A percentile compares a stretch with the other conserved stretches of the same genome.
Evolutionary conservation across 768 basidiomycete genomes (phyloP).

Genomic region (Leccinum truebloodii): DNA sequence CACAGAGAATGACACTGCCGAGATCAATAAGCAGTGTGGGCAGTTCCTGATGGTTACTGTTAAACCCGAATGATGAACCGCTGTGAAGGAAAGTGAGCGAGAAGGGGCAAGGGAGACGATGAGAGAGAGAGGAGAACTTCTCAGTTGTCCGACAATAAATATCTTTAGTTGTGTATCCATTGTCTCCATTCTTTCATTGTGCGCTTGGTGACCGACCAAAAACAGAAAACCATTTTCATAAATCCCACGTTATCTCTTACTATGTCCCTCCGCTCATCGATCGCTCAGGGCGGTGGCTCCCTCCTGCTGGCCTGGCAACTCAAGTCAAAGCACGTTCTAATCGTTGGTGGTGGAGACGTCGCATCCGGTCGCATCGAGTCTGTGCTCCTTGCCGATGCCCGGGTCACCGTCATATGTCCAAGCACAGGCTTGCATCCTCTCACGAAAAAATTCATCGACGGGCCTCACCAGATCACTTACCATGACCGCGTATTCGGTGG

Average conservation of each 20-base stretch:
- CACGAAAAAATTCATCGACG: constrained; percentile 52
- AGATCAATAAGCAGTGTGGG: background rate
- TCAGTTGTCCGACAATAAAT: background rate
- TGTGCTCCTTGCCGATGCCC: constrained; percentile 77
- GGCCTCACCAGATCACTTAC: constrained; percentile 56
- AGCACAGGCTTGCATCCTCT: constrained; percentile 60
- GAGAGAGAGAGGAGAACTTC: no score
- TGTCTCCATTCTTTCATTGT: constrained; percentile 17
- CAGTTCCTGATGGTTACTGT: constrained; percentile 11
- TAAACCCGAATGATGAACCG: background rate
- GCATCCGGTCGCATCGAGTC: constrained; percentile 87
- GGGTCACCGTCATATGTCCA: constrained; percentile 78
- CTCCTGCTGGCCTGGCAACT: constrained; percentile 95
- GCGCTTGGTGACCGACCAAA: constrained; percentile 7
- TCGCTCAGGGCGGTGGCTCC: constrained; percentile 56
- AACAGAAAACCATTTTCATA: constrained; percentile 1
- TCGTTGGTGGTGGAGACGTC: constrained; percentile 93
- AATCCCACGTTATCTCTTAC: background rate
- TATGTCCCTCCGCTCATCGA: constrained; percentile 14
- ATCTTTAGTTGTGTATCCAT: constrained; percentile 13
- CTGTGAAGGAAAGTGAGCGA: background rate
- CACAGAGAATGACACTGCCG: background rate
- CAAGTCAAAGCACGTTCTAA: constrained; percentile 75
- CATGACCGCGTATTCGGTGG: constrained; percentile 67
- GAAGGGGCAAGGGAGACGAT: background rate